Percentiles rank a stretch among this genome's conserved stretches.
phyloP scores from a whole-genome alignment of 2,329 filamentous ascomycete genomes.

The Aspergillus udagawae region DNA sequence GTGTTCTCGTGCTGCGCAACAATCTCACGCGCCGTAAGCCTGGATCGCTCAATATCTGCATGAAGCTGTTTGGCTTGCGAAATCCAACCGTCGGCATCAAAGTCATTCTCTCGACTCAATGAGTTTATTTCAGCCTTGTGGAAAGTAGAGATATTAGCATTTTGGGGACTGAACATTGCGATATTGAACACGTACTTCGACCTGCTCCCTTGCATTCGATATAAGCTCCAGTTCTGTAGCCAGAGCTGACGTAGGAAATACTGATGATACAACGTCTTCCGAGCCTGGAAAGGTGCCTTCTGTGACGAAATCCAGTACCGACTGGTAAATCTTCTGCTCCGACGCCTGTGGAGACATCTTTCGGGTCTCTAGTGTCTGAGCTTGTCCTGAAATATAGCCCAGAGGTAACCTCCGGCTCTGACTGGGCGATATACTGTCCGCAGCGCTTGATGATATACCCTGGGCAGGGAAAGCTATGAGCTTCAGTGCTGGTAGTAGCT shows the following conservation, averaged over 20 bases:
- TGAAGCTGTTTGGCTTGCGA: constrained; percentile 78
- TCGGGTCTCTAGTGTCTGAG: constrained; percentile 4
- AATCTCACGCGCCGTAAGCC: constrained; percentile 75
- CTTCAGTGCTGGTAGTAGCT: neutral
- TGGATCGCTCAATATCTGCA: constrained; percentile 76
- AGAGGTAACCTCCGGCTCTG: neutral
- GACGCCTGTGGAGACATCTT: constrained; percentile 35
- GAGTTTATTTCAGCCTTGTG: constrained; percentile 65
- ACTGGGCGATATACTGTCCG: neutral
- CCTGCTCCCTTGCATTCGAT: constrained; percentile 48
- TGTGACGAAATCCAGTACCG: constrained; percentile 61
- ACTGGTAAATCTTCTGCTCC: constrained; percentile 49
- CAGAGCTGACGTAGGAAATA: constrained; percentile 48
- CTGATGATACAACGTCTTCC: constrained; percentile 52
- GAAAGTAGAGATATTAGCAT: constrained; percentile 7
- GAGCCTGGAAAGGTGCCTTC: constrained; percentile 54
- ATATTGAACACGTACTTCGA: constrained; percentile 43
- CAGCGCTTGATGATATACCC: neutral
- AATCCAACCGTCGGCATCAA: constrained; percentile 83
- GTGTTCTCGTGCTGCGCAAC: constrained; percentile 70
- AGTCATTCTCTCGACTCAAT: constrained; percentile 71
- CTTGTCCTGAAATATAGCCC: neutral
- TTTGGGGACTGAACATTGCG: neutral
- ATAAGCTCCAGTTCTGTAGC: constrained; percentile 50
- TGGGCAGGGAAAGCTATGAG: neutral